Evolutionary conservation across 2,329 filamentous ascomycete genomes (phyloP), one percentile per base, ranked within the genome.

Genomic region (Septoria petroselini): DNA sequence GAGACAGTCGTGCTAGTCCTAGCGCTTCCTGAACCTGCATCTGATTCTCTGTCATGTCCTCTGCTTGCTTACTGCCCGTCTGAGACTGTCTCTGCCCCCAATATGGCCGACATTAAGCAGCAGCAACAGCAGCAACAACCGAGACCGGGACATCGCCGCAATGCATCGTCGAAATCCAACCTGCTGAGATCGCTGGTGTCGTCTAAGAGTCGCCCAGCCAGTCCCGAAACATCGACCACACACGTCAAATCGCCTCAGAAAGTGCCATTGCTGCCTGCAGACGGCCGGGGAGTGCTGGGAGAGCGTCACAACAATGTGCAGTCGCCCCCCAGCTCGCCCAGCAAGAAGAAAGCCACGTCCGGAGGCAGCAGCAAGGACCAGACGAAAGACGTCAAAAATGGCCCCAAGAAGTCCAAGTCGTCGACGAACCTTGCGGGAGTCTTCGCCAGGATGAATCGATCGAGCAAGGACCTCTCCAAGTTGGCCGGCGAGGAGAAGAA

Each of bases 401-500:
- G 40, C 11, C 48, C 59, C 3, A 82, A 81, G 68, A 94, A 91
- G 73, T 80, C 80, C 30, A 95, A 91, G 69, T 95, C 91, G 0
- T 80, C 86, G 3, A 86, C 86, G 25, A 94, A 90, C 65, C 76
- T 97, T n/a, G 82, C 82, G 0, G 82, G 79, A 3, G 78, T 96
- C 47, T 78, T 95, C 43, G 83, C 82, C 49, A 84, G 85, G 49
- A 82, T 83, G 52, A 89, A 85, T 41, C 62, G 65, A 66, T 89
- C 88, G 7, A 77, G 83, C 45, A 88, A 84, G 63, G 73, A 77
- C 46, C 71, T 71, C 27, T 78, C 81, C 9, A 78, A 81, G 5
- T 73, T 76, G 45, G 69, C 73, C 18, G 74, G 73, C 31, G 15
- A 43, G 11, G 68, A 71, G 21, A 84, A 80, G 62, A 84, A 91